Evolutionary conservation across 208 protist species (phyloP), one percentile per base, ranked within the genome.

Genomic region (Ichthyophonus hoferi): DNA sequence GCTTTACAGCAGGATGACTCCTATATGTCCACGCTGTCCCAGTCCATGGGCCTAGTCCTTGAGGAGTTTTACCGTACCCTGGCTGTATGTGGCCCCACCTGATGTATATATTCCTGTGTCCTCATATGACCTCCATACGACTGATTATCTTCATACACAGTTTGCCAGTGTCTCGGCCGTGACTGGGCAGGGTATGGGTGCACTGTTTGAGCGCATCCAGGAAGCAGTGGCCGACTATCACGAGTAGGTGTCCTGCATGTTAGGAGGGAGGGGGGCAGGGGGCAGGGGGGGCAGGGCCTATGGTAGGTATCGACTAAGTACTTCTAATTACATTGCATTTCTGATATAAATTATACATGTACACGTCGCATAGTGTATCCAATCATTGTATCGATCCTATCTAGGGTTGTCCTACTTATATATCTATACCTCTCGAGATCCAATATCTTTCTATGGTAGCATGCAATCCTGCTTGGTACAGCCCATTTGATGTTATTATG

Each of bases 1-100:
- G 90, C 89, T n/a, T 83, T 93, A 1, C 88, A 77, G 33, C 3
- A 31, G 0, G 92, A 96, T 87, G 91, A 79, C 34, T 93, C 92
- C 42, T 99, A 98, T 91, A 97, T 96, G 82, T 91, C 93, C 24
- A 94, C 93, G 34, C 92, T 99, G 1, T 95, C 95, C 35, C 94
- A 95, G 42, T 98, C 97, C 37, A 95, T 99, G 89, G 95, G 95
- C 0, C 93, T 99, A 14, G 97, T 99, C 31, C 91, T 99, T n/a
- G 97, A 99, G 58, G 97, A 98, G 82, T 99, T 99, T 86, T 99
- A 99, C 92, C 92, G 96, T 67, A 92, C 93, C 83, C 86, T 98
- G 24, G 93, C 92, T n/a, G 81, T 85, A 58, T 31, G 24, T 42
- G 81, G 0, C 7, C n/a, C n/a, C n/a, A n/a, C n/a, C n/a, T n/a